These are phyloP conservation scores for Pseudogymnoascus sp. DNA, from an alignment of 2,329 filamentous ascomycete genomes.

Conservation along the genomic window DNA sequence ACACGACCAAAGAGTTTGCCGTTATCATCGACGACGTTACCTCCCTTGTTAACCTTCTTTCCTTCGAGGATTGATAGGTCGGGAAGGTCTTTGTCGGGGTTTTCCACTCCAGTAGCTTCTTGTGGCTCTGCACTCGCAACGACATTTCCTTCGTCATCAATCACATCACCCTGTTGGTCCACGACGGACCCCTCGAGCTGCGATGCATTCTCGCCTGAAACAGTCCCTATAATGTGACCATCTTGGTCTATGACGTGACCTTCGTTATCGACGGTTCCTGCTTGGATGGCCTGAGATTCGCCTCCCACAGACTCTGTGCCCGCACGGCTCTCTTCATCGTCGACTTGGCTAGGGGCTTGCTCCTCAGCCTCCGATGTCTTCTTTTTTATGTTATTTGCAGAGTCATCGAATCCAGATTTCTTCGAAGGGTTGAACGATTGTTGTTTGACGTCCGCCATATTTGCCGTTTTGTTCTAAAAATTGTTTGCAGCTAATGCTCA, in stretches of 20 bases:
- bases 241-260: conserved; percentile 48
- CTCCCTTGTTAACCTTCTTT: conserved; percentile 50
- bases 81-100: conserved; percentile 18
- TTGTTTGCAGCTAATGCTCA: background rate
- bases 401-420: background rate
- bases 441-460: background rate
- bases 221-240: conserved; percentile 44
- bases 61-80: conserved; percentile 45
- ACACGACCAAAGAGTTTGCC: conserved; percentile 53
- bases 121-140: conserved; percentile 32
- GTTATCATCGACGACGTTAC: conserved; percentile 47
- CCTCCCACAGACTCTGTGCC: conserved; percentile 19
- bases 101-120: conserved; percentile 25
- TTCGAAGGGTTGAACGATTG: background rate
- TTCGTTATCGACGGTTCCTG: conserved; percentile 35
- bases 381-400: conserved; percentile 5
- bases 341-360: conserved; percentile 10
- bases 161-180: conserved; percentile 46
- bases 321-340: conserved; percentile 19
- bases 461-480: background rate
- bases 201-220: conserved; percentile 41
- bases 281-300: conserved; percentile 6
- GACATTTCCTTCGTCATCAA: conserved; percentile 45
- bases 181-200: conserved; percentile 39
- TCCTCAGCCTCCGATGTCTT: conserved; percentile 15